Conservation (phyloP, 371 early-diverging fungal genomes). For the Mortierella sp. region DNA sequence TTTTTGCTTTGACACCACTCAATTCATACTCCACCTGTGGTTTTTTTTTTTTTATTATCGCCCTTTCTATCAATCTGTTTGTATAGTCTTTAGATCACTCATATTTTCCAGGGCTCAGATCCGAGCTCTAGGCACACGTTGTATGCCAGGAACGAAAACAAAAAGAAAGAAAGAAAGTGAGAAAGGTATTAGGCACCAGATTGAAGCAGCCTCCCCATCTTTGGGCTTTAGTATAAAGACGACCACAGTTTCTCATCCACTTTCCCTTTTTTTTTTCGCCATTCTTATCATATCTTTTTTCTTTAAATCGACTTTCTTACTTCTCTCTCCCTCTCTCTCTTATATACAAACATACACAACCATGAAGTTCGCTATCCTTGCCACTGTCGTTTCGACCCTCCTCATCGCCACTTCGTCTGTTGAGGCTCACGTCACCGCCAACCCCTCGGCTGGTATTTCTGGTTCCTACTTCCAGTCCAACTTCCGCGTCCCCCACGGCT, state of each 20-base stretch:
- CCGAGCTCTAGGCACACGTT: no score
- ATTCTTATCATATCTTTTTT: background rate
- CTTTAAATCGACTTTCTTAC: background rate
- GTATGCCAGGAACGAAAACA: no score
- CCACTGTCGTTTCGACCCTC: constrained; percentile 35
- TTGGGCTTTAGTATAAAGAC: background rate
- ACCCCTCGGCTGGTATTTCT: constrained; percentile 43
- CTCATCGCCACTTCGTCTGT: constrained; percentile 37
- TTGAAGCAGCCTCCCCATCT: background rate
- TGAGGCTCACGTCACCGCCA: constrained; percentile 54
- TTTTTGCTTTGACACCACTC: constrained; percentile 1
- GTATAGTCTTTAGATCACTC: no score
- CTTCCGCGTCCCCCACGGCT: constrained; percentile 57
- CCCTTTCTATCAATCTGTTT: no score
- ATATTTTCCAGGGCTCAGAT: no score
- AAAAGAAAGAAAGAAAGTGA: background rate
- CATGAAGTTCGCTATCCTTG: constrained; percentile 41
- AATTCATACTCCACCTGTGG: no score
- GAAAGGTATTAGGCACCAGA: background rate
- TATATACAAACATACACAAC: background rate
- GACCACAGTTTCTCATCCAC: background rate
- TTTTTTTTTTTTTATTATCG: no score
- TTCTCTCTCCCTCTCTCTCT: background rate
- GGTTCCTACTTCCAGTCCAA: constrained; percentile 49
- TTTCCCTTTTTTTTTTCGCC: background rate